Conservation (phyloP, 345 rosid genomes). For the Salix viminalis region DNA sequence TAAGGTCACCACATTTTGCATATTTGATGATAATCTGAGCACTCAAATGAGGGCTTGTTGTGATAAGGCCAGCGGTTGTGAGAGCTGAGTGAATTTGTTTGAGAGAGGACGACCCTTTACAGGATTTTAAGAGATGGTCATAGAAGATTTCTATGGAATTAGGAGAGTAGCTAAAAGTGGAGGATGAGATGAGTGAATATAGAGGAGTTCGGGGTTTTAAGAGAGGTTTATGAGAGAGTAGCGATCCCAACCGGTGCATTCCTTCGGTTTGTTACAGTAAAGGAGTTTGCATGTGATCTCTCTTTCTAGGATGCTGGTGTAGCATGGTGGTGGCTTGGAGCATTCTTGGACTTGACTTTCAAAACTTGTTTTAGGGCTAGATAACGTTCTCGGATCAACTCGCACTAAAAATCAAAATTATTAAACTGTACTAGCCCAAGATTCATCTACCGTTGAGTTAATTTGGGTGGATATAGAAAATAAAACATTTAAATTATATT, state of each 20-base stretch:
- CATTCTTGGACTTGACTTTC: too few species aligned
- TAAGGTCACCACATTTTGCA: slow-evolving; percentile 28
- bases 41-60: slow-evolving; percentile 30
- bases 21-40: slow-evolving; percentile 40
- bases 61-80: slow-evolving; percentile 22
- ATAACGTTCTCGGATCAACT: too few species aligned
- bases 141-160: slow-evolving; percentile 20
- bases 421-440: too few species aligned
- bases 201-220: slow-evolving; percentile 4
- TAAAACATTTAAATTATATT: too few species aligned
- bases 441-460: too few species aligned
- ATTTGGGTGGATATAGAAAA: too few species aligned
- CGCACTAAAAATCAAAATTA: too few species aligned
- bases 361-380: too few species aligned
- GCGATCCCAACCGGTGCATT: slow-evolving; percentile 18
- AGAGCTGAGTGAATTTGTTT: slow-evolving; percentile 45
- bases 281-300: not conserved
- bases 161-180: slow-evolving; percentile 16
- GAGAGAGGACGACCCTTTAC: slow-evolving; percentile 27
- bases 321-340: too few species aligned
- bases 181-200: not conserved
- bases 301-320: too few species aligned
- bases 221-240: slow-evolving; percentile 9
- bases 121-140: slow-evolving; percentile 26
- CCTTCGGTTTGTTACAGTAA: not conserved